Evolutionary conservation across 805 yeast genomes (phyloP).

Genomic region (Kazachstania africana): DNA sequence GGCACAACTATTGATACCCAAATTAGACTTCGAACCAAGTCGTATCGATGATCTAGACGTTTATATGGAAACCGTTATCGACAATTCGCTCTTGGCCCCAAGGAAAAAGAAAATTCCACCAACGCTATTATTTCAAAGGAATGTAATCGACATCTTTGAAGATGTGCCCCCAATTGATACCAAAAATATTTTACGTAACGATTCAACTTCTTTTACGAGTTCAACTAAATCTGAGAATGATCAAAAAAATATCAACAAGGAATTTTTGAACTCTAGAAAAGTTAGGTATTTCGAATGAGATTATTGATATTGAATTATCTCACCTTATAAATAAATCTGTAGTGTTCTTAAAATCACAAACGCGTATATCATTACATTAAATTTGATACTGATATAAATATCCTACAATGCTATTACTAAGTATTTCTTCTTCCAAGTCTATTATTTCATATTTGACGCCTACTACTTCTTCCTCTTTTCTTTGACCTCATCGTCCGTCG

Average conservation of each 20-base stretch:
- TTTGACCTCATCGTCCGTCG: slow-evolving; percentile 77
- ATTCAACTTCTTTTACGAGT: not conserved
- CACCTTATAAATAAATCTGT: too few relatives aligned
- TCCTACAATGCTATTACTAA: too few relatives aligned
- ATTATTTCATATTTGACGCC: too few relatives aligned
- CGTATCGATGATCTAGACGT: slow-evolving; percentile 4
- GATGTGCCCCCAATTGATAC: slow-evolving; percentile 7
- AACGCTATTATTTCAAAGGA: slow-evolving; percentile 9
- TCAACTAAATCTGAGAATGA: not conserved
- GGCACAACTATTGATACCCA: slow-evolving; percentile 5
- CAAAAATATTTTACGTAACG: slow-evolving; percentile 5
- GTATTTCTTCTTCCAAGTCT: too few relatives aligned
- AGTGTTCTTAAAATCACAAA: too few relatives aligned
- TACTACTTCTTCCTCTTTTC: slow-evolving; percentile 30
- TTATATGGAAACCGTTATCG: slow-evolving; percentile 9
- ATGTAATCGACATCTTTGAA: slow-evolving; percentile 13
- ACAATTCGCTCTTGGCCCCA: not conserved
- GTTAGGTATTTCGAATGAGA: not conserved
- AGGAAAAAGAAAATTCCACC: slow-evolving; percentile 8
- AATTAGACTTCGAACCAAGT: not conserved
- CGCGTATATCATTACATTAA: too few relatives aligned
- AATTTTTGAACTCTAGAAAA: not conserved
- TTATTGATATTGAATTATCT: too few relatives aligned
- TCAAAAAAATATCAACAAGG: not conserved
- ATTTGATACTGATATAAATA: too few relatives aligned